A percentile compares a stretch with the other conserved stretches of the same genome.
Conservation (phyloP, 345 rosid genomes). For the Abelmoschus esculentus region DNA sequence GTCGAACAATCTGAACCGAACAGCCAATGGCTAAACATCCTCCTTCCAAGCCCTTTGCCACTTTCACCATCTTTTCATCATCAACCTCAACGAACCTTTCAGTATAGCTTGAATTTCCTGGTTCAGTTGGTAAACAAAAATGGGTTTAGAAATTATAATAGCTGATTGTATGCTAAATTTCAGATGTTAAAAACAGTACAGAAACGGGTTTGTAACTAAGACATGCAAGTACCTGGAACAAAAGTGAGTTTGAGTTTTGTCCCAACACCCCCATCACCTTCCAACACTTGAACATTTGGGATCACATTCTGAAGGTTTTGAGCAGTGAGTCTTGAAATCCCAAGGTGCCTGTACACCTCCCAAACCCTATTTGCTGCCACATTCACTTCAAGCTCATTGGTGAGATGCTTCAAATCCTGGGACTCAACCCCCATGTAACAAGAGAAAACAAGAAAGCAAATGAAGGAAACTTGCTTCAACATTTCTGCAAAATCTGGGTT, state of each 20-base stretch:
- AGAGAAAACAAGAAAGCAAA: neutral
- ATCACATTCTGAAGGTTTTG: neutral
- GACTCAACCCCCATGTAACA: neutral
- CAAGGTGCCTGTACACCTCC: neutral
- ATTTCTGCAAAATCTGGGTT: neutral
- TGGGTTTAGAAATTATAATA: neutral
- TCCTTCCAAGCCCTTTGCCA: neutral
- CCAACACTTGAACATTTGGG: neutral
- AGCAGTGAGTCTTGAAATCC: neutral
- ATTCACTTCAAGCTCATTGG: neutral
- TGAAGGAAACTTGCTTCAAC: neutral
- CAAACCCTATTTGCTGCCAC: constrained; percentile 3
- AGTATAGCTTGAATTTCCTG: constrained; percentile 1
- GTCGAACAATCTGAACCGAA: neutral
- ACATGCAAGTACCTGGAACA: constrained; percentile 3
- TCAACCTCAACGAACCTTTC: neutral
- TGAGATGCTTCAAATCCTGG: neutral
- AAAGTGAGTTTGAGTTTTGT: neutral
- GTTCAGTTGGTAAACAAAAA: neutral
- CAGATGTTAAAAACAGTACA: no score
- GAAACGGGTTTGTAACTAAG: no score
- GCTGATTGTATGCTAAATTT: no score
- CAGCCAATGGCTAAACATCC: constrained; percentile 5
- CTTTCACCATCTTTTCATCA: neutral
- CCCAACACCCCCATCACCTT: constrained; percentile 1